Evolutionary conservation across 768 basidiomycete genomes (phyloP).

Genomic region (Dentipellis fragilis): DNA sequence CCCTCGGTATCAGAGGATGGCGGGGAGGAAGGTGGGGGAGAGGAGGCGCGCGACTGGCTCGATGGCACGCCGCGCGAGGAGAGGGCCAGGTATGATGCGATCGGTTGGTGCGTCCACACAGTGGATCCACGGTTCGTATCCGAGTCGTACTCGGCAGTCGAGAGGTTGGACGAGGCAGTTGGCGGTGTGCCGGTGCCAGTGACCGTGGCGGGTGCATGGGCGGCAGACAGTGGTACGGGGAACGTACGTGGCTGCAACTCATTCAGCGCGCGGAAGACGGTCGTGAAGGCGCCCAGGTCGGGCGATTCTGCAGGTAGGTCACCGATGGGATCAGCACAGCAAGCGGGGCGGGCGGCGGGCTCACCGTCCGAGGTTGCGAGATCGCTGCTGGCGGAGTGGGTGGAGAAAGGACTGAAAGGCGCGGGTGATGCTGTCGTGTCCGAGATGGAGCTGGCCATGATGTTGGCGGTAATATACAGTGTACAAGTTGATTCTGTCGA

Average conservation of each 20-base stretch:
- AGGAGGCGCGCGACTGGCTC: constrained; percentile 10
- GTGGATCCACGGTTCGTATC: constrained; percentile 39
- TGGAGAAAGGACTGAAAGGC: constrained; percentile 30
- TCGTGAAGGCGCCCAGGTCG: constrained; percentile 63
- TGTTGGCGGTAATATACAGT: constrained; percentile 18
- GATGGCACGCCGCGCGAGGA: constrained; percentile 17
- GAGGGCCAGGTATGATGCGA: constrained; percentile 45
- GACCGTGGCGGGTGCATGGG: not conserved
- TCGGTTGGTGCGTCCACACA: constrained; percentile 52
- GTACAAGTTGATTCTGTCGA: no score
- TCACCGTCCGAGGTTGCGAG: constrained; percentile 28
- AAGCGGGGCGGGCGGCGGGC: constrained; percentile 4
- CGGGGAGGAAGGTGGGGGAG: constrained; percentile 8
- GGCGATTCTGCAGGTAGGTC: constrained; percentile 40
- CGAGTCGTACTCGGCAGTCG: constrained; percentile 28
- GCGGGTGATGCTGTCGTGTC: constrained; percentile 26
- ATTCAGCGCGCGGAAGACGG: constrained; percentile 57
- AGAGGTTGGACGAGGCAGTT: constrained; percentile 19
- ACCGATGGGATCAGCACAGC: not conserved
- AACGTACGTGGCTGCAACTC: constrained; percentile 38
- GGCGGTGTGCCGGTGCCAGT: constrained; percentile 12
- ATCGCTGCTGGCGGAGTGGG: constrained; percentile 19
- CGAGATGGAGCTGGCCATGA: constrained; percentile 23
- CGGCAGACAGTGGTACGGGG: constrained; percentile 5
- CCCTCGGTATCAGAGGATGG: constrained; percentile 16